These are phyloP conservation scores for Hyphopichia wangnamkhiaoensis DNA, from an alignment of 1,139 yeast species.

Conservation along the genomic window DNA sequence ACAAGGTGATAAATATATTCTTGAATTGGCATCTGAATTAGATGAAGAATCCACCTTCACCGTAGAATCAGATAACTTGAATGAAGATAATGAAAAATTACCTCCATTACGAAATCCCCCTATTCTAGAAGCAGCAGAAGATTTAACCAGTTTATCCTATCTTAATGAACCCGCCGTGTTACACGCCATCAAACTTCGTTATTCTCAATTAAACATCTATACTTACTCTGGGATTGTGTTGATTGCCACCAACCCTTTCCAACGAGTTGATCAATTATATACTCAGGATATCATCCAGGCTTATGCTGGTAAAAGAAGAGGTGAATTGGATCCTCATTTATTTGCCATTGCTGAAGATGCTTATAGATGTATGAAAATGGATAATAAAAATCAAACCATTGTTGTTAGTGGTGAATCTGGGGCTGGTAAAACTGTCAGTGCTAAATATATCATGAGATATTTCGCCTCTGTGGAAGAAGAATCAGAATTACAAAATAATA, in stretches of 20 bases:
- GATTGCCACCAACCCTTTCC: conserved; percentile 96
- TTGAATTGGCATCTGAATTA: conserved; percentile 64
- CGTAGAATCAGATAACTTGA: conserved; percentile 51
- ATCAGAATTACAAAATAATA: conserved; percentile 34
- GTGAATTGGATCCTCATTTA: conserved; percentile 93
- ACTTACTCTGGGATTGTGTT: conserved; percentile 97
- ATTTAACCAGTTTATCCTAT: conserved; percentile 86
- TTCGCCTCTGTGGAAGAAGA: conserved; percentile 91
- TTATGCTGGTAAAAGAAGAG: conserved; percentile 88
- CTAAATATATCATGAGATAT: conserved; percentile 96
- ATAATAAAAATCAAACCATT: conserved; percentile 85
- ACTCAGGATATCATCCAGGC: conserved; percentile 92
- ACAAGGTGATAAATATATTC: conserved; percentile 53
- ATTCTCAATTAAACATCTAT: conserved; percentile 84
- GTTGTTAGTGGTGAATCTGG: conserved; percentile 98
- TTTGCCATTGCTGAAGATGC: conserved; percentile 99
- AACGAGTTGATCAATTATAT: conserved; percentile 85
- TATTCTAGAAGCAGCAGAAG: conserved; percentile 90
- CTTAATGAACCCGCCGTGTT: conserved; percentile 95
- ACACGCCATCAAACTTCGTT: conserved; percentile 89
- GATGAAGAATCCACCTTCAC: conserved; percentile 52
- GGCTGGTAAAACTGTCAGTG: conserved; percentile 97
- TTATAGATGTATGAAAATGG: conserved; percentile 90
- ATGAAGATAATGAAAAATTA: conserved; percentile 53
- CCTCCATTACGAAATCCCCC: conserved; percentile 95